phyloP scores from a whole-genome alignment of 225 moss, liverwort and hornwort species.

The Marchantia paleacea region DNA sequence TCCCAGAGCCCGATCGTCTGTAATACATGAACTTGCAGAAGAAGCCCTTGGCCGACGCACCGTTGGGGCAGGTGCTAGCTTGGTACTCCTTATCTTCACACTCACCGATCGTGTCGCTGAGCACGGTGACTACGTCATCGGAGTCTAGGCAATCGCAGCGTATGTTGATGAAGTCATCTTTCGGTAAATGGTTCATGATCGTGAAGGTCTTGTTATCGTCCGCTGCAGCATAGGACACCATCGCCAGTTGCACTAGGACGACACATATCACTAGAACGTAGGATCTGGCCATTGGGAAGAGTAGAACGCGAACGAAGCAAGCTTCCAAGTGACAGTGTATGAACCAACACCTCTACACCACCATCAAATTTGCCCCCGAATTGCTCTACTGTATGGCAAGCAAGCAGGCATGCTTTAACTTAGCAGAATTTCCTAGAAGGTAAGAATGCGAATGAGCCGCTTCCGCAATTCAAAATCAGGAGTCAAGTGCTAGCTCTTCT shows the following conservation, averaged over 20 bases:
- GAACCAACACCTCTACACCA: too few species aligned
- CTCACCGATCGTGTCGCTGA: background rate
- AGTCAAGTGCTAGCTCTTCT: too few species aligned
- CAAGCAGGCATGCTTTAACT: too few species aligned
- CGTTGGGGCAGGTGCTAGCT: background rate
- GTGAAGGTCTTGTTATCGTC: background rate
- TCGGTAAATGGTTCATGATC: background rate
- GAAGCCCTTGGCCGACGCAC: background rate
- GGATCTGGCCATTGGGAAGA: background rate
- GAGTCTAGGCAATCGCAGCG: conserved; percentile 6
- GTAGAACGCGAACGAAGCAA: background rate
- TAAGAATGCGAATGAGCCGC: too few species aligned
- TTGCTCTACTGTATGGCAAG: too few species aligned
- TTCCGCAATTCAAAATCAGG: too few species aligned
- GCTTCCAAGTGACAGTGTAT: too few species aligned
- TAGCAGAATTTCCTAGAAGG: too few species aligned
- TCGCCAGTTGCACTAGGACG: background rate
- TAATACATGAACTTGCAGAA: conserved; percentile 9
- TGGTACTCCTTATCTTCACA: conserved; percentile 9
- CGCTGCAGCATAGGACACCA: background rate
- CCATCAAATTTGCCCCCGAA: too few species aligned
- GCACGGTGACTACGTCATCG: background rate
- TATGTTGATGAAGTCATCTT: background rate
- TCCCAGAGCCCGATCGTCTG: background rate
- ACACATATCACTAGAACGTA: background rate